phyloP scores from a whole-genome alignment of 192 early-diverging fungal species.

The Umbelopsis sp. region DNA sequence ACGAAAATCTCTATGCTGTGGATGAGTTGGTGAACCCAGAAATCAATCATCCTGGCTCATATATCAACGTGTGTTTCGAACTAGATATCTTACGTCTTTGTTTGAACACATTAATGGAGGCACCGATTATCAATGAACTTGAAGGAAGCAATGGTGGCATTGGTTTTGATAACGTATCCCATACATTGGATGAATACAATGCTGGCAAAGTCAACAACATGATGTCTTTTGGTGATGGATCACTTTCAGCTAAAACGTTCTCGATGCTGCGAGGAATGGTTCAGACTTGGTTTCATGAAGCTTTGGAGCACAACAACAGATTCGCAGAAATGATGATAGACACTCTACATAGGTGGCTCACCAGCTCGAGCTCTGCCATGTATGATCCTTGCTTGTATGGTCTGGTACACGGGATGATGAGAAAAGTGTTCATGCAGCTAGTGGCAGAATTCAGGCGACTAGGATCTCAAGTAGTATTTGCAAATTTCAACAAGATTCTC shows the following conservation, averaged over 20 bases:
- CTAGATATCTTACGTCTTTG: slow-evolving; percentile 80
- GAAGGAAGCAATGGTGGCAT: slow-evolving; percentile 58
- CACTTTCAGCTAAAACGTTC: slow-evolving; percentile 63
- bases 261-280: slow-evolving; percentile 77
- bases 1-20: slow-evolving; percentile 64
- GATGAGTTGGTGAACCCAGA: slow-evolving; percentile 68
- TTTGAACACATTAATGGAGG: slow-evolving; percentile 82
- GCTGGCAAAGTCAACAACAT: slow-evolving; percentile 44
- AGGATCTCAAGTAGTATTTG: slow-evolving; percentile 78
- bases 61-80: slow-evolving; percentile 83
- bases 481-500: slow-evolving; percentile 80
- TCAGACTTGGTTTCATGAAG: slow-evolving; percentile 77
- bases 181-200: slow-evolving; percentile 68
- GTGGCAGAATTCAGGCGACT: slow-evolving; percentile 78
- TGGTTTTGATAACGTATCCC: slow-evolving; percentile 47
- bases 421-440: slow-evolving; percentile 84
- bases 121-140: slow-evolving; percentile 74
- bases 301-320: slow-evolving; percentile 60
- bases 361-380: slow-evolving; percentile 67
- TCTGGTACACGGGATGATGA: slow-evolving; percentile 88
- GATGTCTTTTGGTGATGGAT: slow-evolving; percentile 44
- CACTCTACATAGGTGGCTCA: slow-evolving; percentile 90
- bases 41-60: slow-evolving; percentile 75
- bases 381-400: slow-evolving; percentile 84
- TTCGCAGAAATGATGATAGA: slow-evolving; percentile 78